phyloP scores from a whole-genome alignment of 1,284 basidiomycete species.

The Fomitopsis palustris region DNA sequence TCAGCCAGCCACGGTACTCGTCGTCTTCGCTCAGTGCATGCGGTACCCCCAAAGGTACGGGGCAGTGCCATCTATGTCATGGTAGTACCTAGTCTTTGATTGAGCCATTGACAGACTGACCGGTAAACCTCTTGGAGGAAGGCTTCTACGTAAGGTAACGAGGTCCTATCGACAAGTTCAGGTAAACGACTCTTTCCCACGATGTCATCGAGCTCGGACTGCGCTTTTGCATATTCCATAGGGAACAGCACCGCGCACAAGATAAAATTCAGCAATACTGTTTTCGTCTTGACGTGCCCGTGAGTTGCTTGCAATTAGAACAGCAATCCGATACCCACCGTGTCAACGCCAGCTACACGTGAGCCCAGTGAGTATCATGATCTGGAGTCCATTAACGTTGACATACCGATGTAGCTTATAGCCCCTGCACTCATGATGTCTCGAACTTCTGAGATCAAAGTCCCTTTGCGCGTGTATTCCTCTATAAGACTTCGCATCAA shows the following conservation, averaged over 20 bases:
- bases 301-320: not conserved
- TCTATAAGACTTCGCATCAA: slow-evolving; percentile 20
- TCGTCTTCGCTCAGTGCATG: slow-evolving; percentile 49
- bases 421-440: not conserved
- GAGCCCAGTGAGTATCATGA: not conserved
- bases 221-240: not conserved
- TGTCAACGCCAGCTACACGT: slow-evolving; percentile 28
- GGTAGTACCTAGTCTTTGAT: not conserved
- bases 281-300: slow-evolving; percentile 5
- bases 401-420: not conserved
- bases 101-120: slow-evolving; percentile 21
- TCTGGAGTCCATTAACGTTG: not conserved
- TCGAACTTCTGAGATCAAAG: slow-evolving; percentile 7
- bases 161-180: not conserved
- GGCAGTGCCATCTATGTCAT: slow-evolving; percentile 18
- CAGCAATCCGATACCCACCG: slow-evolving; percentile 16
- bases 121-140: slow-evolving; percentile 33
- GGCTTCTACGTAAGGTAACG: slow-evolving; percentile 17
- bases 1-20: slow-evolving; percentile 42
- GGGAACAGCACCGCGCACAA: slow-evolving; percentile 39
- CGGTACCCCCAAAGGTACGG: slow-evolving; percentile 36
- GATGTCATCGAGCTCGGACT: slow-evolving; percentile 4
- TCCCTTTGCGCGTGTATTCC: slow-evolving; percentile 11
- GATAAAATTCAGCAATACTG: slow-evolving; percentile 27
- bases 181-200: slow-evolving; percentile 4